These are phyloP conservation scores for Lactuca sativa DNA, from an alignment of 129 eudicot species.

Conservation along the genomic window DNA sequence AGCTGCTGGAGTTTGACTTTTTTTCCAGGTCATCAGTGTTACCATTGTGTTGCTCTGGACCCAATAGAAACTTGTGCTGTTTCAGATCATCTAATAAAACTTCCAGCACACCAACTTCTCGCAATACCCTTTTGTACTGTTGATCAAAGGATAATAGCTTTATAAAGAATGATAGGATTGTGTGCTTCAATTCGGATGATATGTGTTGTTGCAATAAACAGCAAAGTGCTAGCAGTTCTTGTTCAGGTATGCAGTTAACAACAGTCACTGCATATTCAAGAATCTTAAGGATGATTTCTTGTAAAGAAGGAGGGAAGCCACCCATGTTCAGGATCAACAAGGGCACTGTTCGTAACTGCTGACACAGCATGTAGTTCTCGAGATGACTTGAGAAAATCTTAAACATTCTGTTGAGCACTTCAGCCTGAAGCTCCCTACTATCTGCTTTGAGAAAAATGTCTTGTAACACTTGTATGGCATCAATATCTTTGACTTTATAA, in stretches of 20 bases:
- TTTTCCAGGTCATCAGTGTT: constrained; percentile 54
- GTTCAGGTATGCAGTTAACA: constrained; percentile 93
- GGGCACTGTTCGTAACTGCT: constrained; percentile 93
- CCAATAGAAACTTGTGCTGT: constrained; percentile 69
- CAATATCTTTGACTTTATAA: constrained; percentile 81
- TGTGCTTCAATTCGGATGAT: constrained; percentile 68
- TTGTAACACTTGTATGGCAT: constrained; percentile 94
- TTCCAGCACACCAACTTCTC: constrained; percentile 97
- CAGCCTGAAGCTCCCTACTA: constrained; percentile 78
- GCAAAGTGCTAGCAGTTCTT: constrained; percentile 94
- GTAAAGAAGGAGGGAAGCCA: constrained; percentile 80
- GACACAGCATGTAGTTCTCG: constrained; percentile 92
- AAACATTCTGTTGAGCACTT: constrained; percentile 88
- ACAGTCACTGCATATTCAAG: constrained; percentile 98
- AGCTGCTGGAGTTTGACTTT: constrained; percentile 65
- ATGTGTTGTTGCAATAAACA: constrained; percentile 95
- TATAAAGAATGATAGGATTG: constrained; percentile 79
- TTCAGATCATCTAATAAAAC: constrained; percentile 91
- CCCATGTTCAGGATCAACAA: constrained; percentile 93
- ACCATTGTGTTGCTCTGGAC: constrained; percentile 53
- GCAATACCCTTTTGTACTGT: constrained; percentile 88
- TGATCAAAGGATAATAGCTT: constrained; percentile 89
- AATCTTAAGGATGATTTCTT: constrained; percentile 90
- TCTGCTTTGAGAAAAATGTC: constrained; percentile 95
- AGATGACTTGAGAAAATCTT: constrained; percentile 96